Evolutionary conservation across 1,284 basidiomycete genomes (phyloP), one percentile per base, ranked within the genome.

Genomic region (Ustilago vetiveriae): DNA sequence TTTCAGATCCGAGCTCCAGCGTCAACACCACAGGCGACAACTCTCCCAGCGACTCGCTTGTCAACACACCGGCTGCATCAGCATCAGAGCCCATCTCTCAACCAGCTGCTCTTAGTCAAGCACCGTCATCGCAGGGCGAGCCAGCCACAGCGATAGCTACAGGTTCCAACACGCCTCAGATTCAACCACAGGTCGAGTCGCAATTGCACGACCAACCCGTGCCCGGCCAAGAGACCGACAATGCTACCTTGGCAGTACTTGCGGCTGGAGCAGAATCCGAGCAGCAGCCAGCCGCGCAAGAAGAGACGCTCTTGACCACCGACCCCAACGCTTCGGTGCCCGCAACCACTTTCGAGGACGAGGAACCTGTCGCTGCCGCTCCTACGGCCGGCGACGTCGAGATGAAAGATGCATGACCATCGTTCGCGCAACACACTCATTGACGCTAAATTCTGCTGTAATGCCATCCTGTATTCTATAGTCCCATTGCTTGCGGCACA

Each of bases 101-200:
- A 30, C 14, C 39, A 24, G 6, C 16, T 4, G 11, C 2, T 7
- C 19, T 38, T 7, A 53, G 41, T 48, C 53, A 52, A 21, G 40
- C 22, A 2, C 27, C 35, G 6, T 58, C 56, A 8, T 55, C 63
- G 0, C 43, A 54, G 27, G 63, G 47, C 46, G 54, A 45, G n/a
- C 9, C 48, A 19, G 27, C 23, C 10, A 26, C 53, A 6, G 40
- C 44, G 1, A 11, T 26, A 1, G 54, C 9, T 1, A 40, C 54
- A 2, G 63, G 39, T 10, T 35, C 47, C 6, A 52, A 48, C 26
- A 58, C 64, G 5, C 64, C 64, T 6, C 49, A 57, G 23, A 39
- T 54, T 27, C 53, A 62, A 29, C 58, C 65, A 4, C 58, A 68
- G 36, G 54, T 68, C 14, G 65, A 68, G 23, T 41, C 65, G 16